Conservation (phyloP, 164 flowering plant species). For the Vitis riparia region DNA sequence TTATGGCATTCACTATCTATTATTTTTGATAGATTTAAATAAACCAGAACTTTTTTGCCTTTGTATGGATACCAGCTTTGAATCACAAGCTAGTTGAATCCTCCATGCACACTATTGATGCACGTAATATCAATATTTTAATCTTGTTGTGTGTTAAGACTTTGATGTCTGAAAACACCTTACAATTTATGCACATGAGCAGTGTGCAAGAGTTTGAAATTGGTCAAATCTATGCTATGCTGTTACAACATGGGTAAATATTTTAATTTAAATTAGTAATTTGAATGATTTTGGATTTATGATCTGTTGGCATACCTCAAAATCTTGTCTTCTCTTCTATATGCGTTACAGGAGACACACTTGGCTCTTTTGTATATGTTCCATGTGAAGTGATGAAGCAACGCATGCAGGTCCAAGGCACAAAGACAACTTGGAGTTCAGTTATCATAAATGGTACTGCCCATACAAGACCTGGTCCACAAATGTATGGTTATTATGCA, state of each 20-base stretch:
- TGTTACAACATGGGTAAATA: not conserved
- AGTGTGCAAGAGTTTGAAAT: too few relatives aligned
- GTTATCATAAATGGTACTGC: conserved; percentile 31
- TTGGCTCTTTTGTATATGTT: conserved; percentile 89
- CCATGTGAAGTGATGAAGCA: conserved; percentile 98
- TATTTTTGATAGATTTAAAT: not conserved
- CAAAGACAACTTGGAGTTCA: conserved; percentile 66
- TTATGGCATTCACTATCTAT: not conserved
- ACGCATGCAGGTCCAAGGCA: conserved; percentile 97
- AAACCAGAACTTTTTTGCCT: not conserved
- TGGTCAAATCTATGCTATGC: not conserved
- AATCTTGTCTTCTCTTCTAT: conserved; percentile 3
- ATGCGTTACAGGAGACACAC: conserved; percentile 78
- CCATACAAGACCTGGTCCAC: conserved; percentile 38
- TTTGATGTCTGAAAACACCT: not conserved
- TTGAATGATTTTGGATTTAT: not conserved
- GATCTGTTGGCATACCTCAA: not conserved
- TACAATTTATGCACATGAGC: not conserved
- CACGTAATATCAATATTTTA: not conserved
- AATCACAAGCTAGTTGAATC: not conserved
- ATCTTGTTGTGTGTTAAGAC: not conserved
- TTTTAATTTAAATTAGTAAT: not conserved
- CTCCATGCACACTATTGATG: not conserved
- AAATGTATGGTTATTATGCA: conserved; percentile 70
- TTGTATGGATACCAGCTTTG: not conserved